Percentiles rank a stretch among this genome's conserved stretches.
Evolutionary conservation across 768 basidiomycete species (phyloP).

Genomic region (Naganishia onofrii): DNA sequence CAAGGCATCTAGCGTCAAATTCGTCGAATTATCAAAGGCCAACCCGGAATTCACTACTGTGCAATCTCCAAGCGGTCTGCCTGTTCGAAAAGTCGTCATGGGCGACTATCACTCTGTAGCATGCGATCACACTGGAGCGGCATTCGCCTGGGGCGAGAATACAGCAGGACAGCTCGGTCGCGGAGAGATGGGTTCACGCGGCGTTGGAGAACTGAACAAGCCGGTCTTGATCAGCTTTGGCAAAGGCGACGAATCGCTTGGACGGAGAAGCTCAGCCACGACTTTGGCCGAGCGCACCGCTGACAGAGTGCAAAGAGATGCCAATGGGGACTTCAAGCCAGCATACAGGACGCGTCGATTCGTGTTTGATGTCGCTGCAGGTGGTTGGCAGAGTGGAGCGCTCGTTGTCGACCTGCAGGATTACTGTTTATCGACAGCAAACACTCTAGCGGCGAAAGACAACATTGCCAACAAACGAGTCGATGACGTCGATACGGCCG

Average conservation of each 20-base stretch:
- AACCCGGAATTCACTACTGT: background rate
- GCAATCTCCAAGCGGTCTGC: slow-evolving; percentile 13
- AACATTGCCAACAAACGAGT: background rate
- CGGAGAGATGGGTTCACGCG: slow-evolving; percentile 58
- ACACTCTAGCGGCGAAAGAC: background rate
- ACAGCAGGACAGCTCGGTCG: slow-evolving; percentile 80
- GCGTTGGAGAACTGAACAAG: slow-evolving; percentile 57
- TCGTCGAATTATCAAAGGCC: background rate
- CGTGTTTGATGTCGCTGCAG: slow-evolving; percentile 75
- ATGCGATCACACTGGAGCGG: slow-evolving; percentile 69
- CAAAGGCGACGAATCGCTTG: slow-evolving; percentile 44
- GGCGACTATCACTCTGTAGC: slow-evolving; percentile 93
- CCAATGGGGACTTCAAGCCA: slow-evolving; percentile 9
- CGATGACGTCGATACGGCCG: background rate
- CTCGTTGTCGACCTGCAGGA: slow-evolving; percentile 60
- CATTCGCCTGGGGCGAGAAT: slow-evolving; percentile 77
- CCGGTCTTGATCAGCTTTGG: slow-evolving; percentile 75
- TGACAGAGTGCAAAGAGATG: background rate
- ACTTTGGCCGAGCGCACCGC: background rate
- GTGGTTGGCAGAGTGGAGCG: slow-evolving; percentile 90
- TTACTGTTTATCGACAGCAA: background rate
- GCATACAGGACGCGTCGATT: slow-evolving; percentile 57
- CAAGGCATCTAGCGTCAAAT: background rate
- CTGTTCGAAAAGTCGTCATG: slow-evolving; percentile 60
- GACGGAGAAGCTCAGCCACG: background rate